Conservation (phyloP, 805 yeast genomes). For the Myxozyma kluyveri region DNA sequence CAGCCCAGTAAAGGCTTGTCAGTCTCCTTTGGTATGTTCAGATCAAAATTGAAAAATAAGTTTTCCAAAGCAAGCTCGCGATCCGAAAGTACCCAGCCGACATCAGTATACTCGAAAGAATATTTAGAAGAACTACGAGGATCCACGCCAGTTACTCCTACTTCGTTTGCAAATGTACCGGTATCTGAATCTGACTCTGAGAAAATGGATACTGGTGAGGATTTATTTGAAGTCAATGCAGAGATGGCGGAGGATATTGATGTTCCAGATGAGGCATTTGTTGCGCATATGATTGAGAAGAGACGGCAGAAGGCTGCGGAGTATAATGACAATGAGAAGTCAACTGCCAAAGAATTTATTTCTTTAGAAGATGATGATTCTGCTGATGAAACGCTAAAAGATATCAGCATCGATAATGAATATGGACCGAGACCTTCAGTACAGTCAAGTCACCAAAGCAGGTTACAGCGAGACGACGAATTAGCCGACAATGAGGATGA, state of each 20-base stretch:
- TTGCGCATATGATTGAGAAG: conserved; percentile 22
- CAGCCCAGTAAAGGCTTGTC: conserved; percentile 5
- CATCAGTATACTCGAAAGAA: conserved; percentile 11
- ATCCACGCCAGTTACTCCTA: conserved; percentile 22
- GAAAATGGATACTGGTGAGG: not conserved
- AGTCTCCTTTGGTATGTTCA: conserved; percentile 4
- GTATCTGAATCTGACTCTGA: not conserved
- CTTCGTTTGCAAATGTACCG: conserved; percentile 5
- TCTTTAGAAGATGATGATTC: conserved; percentile 20
- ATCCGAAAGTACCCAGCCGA: conserved; percentile 9
- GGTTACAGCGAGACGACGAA: conserved; percentile 23
- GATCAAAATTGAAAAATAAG: conserved; percentile 13
- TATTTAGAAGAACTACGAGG: conserved; percentile 23
- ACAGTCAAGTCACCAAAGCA: not conserved
- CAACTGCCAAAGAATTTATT: conserved; percentile 13
- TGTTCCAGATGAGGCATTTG: conserved; percentile 27
- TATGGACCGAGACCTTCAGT: not conserved
- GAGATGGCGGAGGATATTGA: conserved; percentile 14
- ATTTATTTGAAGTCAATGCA: conserved; percentile 12
- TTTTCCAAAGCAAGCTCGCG: too few relatives aligned
- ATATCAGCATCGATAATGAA: conserved; percentile 6
- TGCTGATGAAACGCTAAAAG: conserved; percentile 9
- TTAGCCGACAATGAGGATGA: conserved; percentile 21
- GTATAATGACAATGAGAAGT: not conserved
- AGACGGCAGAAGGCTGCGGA: conserved; percentile 13